A percentile compares a stretch with the other conserved stretches of the same genome.
phyloP scores from a whole-genome alignment of 2,329 filamentous ascomycete species.

The Cytospora paraplurivora region DNA sequence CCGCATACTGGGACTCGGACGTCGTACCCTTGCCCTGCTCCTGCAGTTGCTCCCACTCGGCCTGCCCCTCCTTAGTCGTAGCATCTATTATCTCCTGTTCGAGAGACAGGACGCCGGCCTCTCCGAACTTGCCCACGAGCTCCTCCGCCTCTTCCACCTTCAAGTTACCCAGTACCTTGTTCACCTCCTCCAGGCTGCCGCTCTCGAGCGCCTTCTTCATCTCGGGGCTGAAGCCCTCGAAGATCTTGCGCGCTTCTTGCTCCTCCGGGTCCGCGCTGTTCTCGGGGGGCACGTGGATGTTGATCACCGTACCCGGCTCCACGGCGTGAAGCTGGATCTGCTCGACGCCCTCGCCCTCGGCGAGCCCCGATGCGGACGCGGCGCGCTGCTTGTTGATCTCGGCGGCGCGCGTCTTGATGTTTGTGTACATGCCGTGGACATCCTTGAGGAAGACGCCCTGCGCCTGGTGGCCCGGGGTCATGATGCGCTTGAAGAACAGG shows the following conservation, averaged over 20 bases:
- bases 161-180: conserved; percentile 84
- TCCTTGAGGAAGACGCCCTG: conserved; percentile 91
- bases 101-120: conserved; percentile 85
- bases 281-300: conserved; percentile 76
- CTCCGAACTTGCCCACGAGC: conserved; percentile 72
- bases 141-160: conserved; percentile 81
- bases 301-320: conserved; percentile 88
- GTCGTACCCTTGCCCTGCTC: conserved; percentile 30
- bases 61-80: conserved; percentile 83
- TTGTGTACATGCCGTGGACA: conserved; percentile 82
- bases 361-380: conserved; percentile 31
- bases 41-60: conserved; percentile 75
- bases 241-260: conserved; percentile 70
- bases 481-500: conserved; percentile 96
- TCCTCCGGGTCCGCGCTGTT: conserved; percentile 67
- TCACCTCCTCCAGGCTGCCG: conserved; percentile 87
- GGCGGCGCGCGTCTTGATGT: conserved; percentile 74
- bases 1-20: conserved; percentile 27
- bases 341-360: conserved; percentile 68
- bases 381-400: conserved; percentile 66
- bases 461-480: conserved; percentile 84
- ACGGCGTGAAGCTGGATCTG: conserved; percentile 98
- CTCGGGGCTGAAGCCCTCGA: conserved; percentile 79
- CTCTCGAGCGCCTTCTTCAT: conserved; percentile 81
- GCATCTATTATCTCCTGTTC: conserved; percentile 95